Evolutionary conservation across 768 basidiomycete genomes (phyloP).

Genomic region (Pisolithus marmoratus): DNA sequence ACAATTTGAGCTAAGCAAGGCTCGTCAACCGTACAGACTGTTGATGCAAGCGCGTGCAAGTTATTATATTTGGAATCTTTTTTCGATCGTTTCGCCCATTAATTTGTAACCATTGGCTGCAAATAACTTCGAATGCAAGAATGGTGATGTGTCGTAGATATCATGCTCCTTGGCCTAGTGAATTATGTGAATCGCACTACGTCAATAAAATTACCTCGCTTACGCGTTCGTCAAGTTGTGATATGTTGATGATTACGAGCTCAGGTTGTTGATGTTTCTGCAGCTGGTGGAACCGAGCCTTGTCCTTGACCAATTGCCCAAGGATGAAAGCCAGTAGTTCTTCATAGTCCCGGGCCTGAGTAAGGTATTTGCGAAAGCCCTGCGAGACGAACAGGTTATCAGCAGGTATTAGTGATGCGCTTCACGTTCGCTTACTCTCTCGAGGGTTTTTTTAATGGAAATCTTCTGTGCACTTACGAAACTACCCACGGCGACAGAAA

Average conservation of each 20-base stretch:
- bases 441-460: slow-evolving; percentile 96
- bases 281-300: slow-evolving; percentile 76
- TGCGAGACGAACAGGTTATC: slow-evolving; percentile 25
- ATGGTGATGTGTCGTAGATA: slow-evolving; percentile 84
- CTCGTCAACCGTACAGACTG: background rate
- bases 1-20: background rate
- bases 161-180: slow-evolving; percentile 91
- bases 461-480: slow-evolving; percentile 97
- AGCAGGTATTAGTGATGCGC: slow-evolving; percentile 1
- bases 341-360: slow-evolving; percentile 92
- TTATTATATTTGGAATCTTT: slow-evolving; percentile 50
- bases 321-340: slow-evolving; percentile 93
- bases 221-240: slow-evolving; percentile 86
- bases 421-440: slow-evolving; percentile 52
- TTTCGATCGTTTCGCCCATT: slow-evolving; percentile 61
- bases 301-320: slow-evolving; percentile 90
- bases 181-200: slow-evolving; percentile 6
- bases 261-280: slow-evolving; percentile 76
- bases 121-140: slow-evolving; percentile 83
- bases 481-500: slow-evolving; percentile 90
- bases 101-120: slow-evolving; percentile 82
- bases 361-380: slow-evolving; percentile 97
- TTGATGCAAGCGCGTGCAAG: background rate
- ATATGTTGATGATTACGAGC: slow-evolving; percentile 63
- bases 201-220: slow-evolving; percentile 20